Base-by-base conservation (phyloP, 805 yeast genomes). In the Debaryomyces maramus region DNA sequence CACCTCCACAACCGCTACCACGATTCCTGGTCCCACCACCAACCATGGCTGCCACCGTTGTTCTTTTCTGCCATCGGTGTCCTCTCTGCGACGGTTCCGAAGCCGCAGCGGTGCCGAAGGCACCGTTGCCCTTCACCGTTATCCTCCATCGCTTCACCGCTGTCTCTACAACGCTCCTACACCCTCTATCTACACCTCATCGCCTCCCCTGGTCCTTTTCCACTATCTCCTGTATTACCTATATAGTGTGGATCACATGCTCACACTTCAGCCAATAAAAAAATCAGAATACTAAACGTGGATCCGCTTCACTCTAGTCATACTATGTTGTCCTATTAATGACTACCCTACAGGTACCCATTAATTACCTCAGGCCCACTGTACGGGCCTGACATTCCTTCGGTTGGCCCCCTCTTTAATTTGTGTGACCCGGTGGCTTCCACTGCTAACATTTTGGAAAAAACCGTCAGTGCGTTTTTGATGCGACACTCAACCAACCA, bases 331-430 rank as follows among this genome's bases (percentile, higher is more conserved):
- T 15, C 6, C 3, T 8, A 15, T 24, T 2, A 15, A 24, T 24
- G 28, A 24, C 28, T 24, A 24, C 28, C 11, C 28, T 24, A 24
- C 13, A 10, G 3, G n/a, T n/a, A n/a, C n/a, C n/a, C n/a, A n/a
- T n/a, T n/a, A n/a, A n/a, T n/a, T n/a, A n/a, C n/a, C n/a, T n/a
- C n/a, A n/a, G n/a, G n/a, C n/a, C n/a, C n/a, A n/a, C n/a, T n/a
- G n/a, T n/a, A n/a, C n/a, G n/a, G n/a, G n/a, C n/a, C n/a, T n/a
- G n/a, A n/a, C n/a, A n/a, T n/a, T n/a, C n/a, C n/a, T n/a, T n/a
- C n/a, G n/a, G n/a, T 13, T 24, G 28, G 28, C 28, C 28, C 28
- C 28, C 28, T 24, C 28, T 24, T 24, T 24, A 24, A 24, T n/a
- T 24, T 24, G 28, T n/a, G 28, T 24, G 28, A 24, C 28, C 28